phyloP scores from a whole-genome alignment of 1,284 basidiomycete genomes.

The Moesziomyces sp. region DNA sequence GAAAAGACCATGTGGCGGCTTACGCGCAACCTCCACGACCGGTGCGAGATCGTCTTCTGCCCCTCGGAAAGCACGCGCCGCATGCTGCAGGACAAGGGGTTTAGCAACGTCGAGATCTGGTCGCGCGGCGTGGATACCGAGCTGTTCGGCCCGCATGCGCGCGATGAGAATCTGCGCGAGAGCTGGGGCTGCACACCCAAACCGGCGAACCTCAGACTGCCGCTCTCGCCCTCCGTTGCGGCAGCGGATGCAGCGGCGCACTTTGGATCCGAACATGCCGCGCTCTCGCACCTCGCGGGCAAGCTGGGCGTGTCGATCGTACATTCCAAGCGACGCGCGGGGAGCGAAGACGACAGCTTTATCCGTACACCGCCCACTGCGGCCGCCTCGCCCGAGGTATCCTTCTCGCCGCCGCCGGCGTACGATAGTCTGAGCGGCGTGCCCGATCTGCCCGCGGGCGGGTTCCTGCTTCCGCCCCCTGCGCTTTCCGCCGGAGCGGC shows the following conservation, averaged over 20 bases:
- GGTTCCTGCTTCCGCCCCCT: conserved; percentile 58
- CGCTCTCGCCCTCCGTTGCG: conserved; percentile 54
- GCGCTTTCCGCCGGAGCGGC: conserved; percentile 27
- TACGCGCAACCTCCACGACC: conserved; percentile 57
- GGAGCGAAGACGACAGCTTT: conserved; percentile 56
- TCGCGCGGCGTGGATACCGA: conserved; percentile 67
- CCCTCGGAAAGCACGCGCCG: conserved; percentile 71
- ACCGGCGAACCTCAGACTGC: conserved; percentile 58
- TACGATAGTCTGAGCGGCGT: conserved; percentile 61
- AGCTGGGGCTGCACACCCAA: conserved; percentile 69
- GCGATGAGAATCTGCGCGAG: conserved; percentile 69
- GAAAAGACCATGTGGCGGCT: conserved; percentile 70
- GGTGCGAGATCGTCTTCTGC: conserved; percentile 71
- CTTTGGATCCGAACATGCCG: conserved; percentile 32
- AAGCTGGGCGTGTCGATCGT: conserved; percentile 49
- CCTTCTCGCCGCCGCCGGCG: conserved; percentile 60
- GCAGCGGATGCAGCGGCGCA: conserved; percentile 37
- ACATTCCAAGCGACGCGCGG: conserved; percentile 2
- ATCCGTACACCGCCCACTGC: conserved; percentile 68
- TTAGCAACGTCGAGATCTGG: conserved; percentile 72
- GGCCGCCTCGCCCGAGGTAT: conserved; percentile 54
- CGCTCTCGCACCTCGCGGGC: conserved; percentile 41
- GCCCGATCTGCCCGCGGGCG: conserved; percentile 42
- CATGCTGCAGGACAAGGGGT: conserved; percentile 71
- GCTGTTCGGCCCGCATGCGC: conserved; percentile 67